Conservation (phyloP, 805 yeast genomes). For the Peterozyma xylosa region DNA sequence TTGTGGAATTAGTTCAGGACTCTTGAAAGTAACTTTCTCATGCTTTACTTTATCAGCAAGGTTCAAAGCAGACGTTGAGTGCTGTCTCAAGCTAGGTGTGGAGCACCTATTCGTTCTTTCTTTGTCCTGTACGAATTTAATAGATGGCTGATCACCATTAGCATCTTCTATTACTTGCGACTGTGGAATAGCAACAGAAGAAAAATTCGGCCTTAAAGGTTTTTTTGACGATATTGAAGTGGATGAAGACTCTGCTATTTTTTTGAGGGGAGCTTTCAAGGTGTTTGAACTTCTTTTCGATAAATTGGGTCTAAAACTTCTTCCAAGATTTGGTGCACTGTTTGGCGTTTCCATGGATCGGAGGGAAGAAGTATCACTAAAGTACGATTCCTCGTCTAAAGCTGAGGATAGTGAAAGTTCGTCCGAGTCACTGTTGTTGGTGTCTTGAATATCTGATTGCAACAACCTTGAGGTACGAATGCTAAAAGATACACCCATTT, state of each 20-base stretch:
- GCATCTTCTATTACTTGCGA: constrained; percentile 63
- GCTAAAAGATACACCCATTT: constrained; percentile 69
- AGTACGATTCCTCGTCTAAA: constrained; percentile 14
- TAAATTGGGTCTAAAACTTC: too few relatives aligned
- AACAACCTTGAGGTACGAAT: constrained; percentile 58
- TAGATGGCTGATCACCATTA: constrained; percentile 59
- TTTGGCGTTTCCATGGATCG: too few relatives aligned
- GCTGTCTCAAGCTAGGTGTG: constrained; percentile 7
- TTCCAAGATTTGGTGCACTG: too few relatives aligned
- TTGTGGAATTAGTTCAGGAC: constrained; percentile 5
- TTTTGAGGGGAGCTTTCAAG: too few relatives aligned
- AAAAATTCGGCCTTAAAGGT: constrained; percentile 51
- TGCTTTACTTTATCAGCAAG: constrained; percentile 4
- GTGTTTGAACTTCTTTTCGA: too few relatives aligned
- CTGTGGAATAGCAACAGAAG: constrained; percentile 66
- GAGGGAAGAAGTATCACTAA: constrained; percentile 13
- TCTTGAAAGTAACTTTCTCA: not conserved
- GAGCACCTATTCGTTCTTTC: constrained; percentile 14
- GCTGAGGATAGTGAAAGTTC: constrained; percentile 12
- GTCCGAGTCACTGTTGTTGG: constrained; percentile 7
- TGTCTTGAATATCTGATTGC: constrained; percentile 21
- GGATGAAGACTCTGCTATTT: not conserved
- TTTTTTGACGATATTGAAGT: constrained; percentile 3
- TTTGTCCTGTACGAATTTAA: constrained; percentile 47
- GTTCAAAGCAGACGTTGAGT: constrained; percentile 11